These are phyloP conservation scores for Clitocybe nebularis DNA, from an alignment of 1,284 basidiomycete genomes.

Conservation along the genomic window DNA sequence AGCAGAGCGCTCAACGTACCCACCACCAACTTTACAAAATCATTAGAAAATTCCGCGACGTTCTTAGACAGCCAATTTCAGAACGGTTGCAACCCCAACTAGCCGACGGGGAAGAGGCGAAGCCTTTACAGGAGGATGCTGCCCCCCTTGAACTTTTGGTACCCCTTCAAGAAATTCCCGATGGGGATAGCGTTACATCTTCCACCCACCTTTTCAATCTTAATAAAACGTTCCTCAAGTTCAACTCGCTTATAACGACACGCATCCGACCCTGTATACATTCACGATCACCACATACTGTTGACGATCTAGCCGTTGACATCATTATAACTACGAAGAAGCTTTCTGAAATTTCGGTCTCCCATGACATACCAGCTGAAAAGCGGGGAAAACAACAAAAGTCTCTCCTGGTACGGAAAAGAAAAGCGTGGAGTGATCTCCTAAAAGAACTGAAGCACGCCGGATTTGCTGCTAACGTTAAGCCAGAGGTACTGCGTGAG, in stretches of 20 bases:
- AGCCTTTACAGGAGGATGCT: slow-evolving; percentile 15
- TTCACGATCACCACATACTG: slow-evolving; percentile 31
- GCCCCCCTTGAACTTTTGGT: slow-evolving; percentile 7
- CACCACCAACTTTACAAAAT: slow-evolving; percentile 92
- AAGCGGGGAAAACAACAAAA: slow-evolving; percentile 75
- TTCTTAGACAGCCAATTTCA: slow-evolving; percentile 73
- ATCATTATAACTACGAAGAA: slow-evolving; percentile 70
- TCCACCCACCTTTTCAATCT: slow-evolving; percentile 39
- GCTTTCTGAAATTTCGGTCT: slow-evolving; percentile 54
- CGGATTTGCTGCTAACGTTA: slow-evolving; percentile 74
- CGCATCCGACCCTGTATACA: slow-evolving; percentile 42
- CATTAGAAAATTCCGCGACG: slow-evolving; percentile 89
- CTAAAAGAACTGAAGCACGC: slow-evolving; percentile 84
- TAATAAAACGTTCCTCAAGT: slow-evolving; percentile 44
- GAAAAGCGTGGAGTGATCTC: slow-evolving; percentile 89
- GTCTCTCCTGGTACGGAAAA: slow-evolving; percentile 77
- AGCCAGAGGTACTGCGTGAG: slow-evolving; percentile 64
- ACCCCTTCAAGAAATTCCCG: slow-evolving; percentile 12
- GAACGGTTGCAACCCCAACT: slow-evolving; percentile 36
- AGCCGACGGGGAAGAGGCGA: slow-evolving; percentile 34
- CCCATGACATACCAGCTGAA: slow-evolving; percentile 45
- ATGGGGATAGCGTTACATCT: slow-evolving; percentile 6
- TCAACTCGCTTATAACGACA: slow-evolving; percentile 37
- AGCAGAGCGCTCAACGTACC: slow-evolving; percentile 87
- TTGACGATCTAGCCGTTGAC: slow-evolving; percentile 70